Evolutionary conservation across 2,329 filamentous ascomycete genomes (phyloP).

Genomic region (Metarhizium brunneum): DNA sequence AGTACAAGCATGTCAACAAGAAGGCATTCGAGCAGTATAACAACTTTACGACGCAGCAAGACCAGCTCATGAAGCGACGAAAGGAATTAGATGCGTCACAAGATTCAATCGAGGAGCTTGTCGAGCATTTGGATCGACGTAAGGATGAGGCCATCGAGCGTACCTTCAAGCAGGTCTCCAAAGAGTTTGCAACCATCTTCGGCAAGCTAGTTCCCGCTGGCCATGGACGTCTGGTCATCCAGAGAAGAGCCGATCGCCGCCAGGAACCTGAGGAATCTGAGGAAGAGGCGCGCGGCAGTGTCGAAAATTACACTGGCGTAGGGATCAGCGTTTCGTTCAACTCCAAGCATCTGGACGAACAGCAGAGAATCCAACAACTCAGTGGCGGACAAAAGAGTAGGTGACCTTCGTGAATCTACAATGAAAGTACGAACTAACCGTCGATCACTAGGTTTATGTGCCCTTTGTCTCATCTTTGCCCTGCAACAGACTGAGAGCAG

Average conservation of each 20-base stretch:
- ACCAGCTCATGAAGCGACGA: slow-evolving; percentile 74
- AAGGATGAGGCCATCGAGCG: slow-evolving; percentile 98
- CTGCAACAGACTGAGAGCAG: slow-evolving; percentile 96
- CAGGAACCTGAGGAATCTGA: slow-evolving; percentile 52
- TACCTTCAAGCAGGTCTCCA: slow-evolving; percentile 95
- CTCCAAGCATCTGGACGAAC: slow-evolving; percentile 88
- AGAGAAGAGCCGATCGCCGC: slow-evolving; percentile 73
- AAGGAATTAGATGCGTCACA: slow-evolving; percentile 83
- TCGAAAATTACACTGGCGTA: slow-evolving; percentile 94
- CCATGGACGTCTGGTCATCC: slow-evolving; percentile 84
- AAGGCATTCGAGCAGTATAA: slow-evolving; percentile 99
- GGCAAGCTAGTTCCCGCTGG: slow-evolving; percentile 91
- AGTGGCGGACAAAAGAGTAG: slow-evolving; percentile 95
- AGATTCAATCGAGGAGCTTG: slow-evolving; percentile 81
- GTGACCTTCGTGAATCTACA: slow-evolving; percentile 15
- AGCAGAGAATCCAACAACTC: slow-evolving; percentile 94
- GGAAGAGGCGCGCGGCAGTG: slow-evolving; percentile 58
- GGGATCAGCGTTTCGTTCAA: slow-evolving; percentile 98
- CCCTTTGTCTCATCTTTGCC: slow-evolving; percentile 96
- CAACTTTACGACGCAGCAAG: slow-evolving; percentile 88
- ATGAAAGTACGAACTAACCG: slow-evolving; percentile 11
- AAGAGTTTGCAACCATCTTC: slow-evolving; percentile 87
- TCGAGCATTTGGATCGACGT: slow-evolving; percentile 82
- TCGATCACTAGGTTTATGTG: slow-evolving; percentile 62
- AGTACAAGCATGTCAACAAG: slow-evolving; percentile 97